Conservation (phyloP, 306 rosid species). For the Vigna unguiculata region DNA sequence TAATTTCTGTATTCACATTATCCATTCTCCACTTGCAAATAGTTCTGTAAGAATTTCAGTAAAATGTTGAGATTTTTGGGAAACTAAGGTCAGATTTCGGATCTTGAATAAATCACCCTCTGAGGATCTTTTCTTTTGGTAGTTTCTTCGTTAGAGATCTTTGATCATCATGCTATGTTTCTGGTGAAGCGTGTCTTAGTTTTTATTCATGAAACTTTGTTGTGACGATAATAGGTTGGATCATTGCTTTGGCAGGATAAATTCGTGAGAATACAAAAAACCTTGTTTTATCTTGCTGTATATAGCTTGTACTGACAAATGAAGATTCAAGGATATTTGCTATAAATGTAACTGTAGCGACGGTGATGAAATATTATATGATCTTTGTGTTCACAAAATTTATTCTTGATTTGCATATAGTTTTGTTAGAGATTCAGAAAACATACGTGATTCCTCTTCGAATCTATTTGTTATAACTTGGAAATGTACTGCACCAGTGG, state of each 20-base stretch:
- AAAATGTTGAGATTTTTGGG: background rate
- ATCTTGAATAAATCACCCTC: conserved; percentile 13
- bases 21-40: background rate
- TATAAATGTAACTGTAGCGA: conserved; percentile 13
- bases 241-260: conserved; percentile 7
- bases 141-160: background rate
- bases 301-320: conserved; percentile 11
- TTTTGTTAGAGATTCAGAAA: background rate
- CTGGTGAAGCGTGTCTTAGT: background rate
- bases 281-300: background rate
- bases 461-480: conserved; percentile 5
- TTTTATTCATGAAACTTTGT: background rate
- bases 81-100: conserved; percentile 19
- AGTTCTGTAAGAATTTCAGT: conserved; percentile 5
- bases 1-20: conserved; percentile 49
- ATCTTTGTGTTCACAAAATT: conserved; percentile 33
- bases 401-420: background rate
- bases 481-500: background rate
- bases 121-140: conserved; percentile 15
- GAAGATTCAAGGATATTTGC: conserved; percentile 20
- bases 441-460: conserved; percentile 2
- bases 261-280: background rate
- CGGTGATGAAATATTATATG: conserved; percentile 52
- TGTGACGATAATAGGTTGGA: background rate
- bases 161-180: background rate